Base-by-base conservation (phyloP, 2,329 filamentous ascomycete species). In the Rachicladosporium sp. region DNA sequence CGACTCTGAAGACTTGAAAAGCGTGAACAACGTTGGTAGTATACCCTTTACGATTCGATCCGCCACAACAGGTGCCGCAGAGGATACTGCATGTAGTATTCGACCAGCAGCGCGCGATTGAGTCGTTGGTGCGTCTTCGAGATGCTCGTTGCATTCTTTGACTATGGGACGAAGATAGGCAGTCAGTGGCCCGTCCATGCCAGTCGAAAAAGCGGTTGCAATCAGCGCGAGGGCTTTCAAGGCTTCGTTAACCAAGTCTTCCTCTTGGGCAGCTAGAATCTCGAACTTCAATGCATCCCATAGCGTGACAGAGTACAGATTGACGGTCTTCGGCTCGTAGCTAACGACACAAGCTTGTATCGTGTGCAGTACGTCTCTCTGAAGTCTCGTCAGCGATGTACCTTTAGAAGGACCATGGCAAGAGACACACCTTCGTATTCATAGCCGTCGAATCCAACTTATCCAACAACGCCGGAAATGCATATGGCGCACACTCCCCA, bases 261-360 rank as follows among this genome's bases (percentile, higher is more conserved):
- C 75, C 49, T 82, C 78, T 53, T 80, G 74, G 0, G 74, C 70
- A 46, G 77, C 79, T 10, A 82, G 62, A 8, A 82, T 71, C 50
- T 82, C 78, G 48, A 79, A 82, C 53, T 81, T 82, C 37, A 82
- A 55, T 7, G 76, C 70, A 48, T 81, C 76, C 78, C 78, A 82
- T 2, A 82, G 62, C 1, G 73, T 77, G 36, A 78, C 71, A 0
- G 76, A 77, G 50, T 78, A 78, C 7, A 71, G 68, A 5, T 75
- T 74, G 21, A 81, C 66, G 0, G 73, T 76, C 8, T 66, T 63
- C 6, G 71, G 64, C 12, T 72, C 72, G 45, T 80, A 82, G 10
- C 71, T 68, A n/a, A 57, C 52, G 13, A 77, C 67, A 43, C 75
- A 80, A 2, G 74, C 70, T 31, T 68, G 66, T 35, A 82, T 64